Base-by-base conservation (phyloP, 2,329 filamentous ascomycete genomes). In the Elsinoe perseae region DNA sequence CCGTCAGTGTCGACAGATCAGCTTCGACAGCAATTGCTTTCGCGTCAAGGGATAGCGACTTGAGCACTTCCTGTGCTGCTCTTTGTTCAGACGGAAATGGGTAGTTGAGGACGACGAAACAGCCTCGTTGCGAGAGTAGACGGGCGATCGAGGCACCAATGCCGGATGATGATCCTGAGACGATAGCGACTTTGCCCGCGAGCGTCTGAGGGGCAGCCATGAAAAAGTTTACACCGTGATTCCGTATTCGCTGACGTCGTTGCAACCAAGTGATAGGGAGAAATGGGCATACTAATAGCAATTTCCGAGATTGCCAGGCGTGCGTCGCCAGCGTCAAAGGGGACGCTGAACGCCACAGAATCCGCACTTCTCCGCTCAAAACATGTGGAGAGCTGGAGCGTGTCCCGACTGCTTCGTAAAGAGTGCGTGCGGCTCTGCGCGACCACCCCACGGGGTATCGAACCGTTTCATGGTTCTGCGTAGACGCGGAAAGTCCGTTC, bases 61-160 rank as follows among this genome's bases (percentile, higher is more conserved):
- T 56, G 7, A 64, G 60, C 1, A 72, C 57, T 0, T 54, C 59
- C 2, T 70, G 63, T n/a, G 67, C 68, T 52, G 71, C 64, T 2
- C 54, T 57, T 5, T 54, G 43, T 12, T 68, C 58, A 5, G 58
- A 32, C 1, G 67, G 44, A 38, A 67, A 72, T 1, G 75, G 72
- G 63, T 79, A 80, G 66, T 77, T 79, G 64, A 79, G 65, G 6
- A 77, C 73, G 8, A 78, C 67, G 42, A 69, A 69, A 30, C 76
- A 75, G 42, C 77, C 76, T 14, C 72, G 72, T 38, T 70, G 67
- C 12, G 74, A 68, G 1, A 77, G 67, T 50, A 30, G 44, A 75
- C 75, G 28, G 2, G 71, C 73, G 23, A 76, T 74, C 30, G 73
- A 73, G 7, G 69, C 66, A n/a, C 75, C 75, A 56, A 77, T 76